A percentile compares a stretch with the other conserved stretches of the same genome.
Conservation (phyloP, 768 basidiomycete species). For the Mycena chlorophos region DNA sequence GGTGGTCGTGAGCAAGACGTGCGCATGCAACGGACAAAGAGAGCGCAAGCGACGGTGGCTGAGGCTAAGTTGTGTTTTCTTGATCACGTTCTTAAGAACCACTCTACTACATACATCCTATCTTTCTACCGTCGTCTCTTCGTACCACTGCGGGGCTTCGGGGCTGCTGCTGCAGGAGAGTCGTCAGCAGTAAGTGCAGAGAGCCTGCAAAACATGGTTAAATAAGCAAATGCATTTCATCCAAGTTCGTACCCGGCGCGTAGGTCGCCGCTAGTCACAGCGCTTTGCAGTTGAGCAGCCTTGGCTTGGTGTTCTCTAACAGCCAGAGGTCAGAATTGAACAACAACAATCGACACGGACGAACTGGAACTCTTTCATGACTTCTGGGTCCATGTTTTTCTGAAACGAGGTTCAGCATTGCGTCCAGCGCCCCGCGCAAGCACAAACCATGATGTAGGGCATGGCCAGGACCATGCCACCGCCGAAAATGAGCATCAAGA, state of each 20-base stretch:
- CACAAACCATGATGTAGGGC: slow-evolving; percentile 75
- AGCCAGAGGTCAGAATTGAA: neutral
- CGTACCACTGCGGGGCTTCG: neutral
- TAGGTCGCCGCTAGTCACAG: slow-evolving; percentile 58
- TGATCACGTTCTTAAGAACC: neutral
- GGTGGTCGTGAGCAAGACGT: neutral
- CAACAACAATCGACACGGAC: neutral
- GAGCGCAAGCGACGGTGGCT: neutral
- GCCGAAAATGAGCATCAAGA: slow-evolving; percentile 71
- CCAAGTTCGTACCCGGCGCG: slow-evolving; percentile 48
- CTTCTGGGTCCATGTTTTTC: slow-evolving; percentile 78
- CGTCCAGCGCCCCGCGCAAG: neutral
- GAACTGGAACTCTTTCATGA: slow-evolving; percentile 54
- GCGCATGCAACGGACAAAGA: neutral
- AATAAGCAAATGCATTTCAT: neutral
- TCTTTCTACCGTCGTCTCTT: neutral
- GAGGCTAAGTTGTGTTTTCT: too few relatives aligned
- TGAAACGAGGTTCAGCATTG: slow-evolving; percentile 25
- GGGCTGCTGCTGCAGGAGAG: slow-evolving; percentile 23
- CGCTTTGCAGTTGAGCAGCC: slow-evolving; percentile 53
- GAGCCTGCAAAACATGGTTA: slow-evolving; percentile 31
- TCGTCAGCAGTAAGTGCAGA: slow-evolving; percentile 45
- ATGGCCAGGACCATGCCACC: slow-evolving; percentile 67
- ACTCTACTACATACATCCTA: neutral
- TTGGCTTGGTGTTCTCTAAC: slow-evolving; percentile 56